A percentile compares a stretch with the other conserved stretches of the same genome.
Conservation (phyloP, 2,329 filamentous ascomycete genomes). For the Thelonectria discophora region DNA sequence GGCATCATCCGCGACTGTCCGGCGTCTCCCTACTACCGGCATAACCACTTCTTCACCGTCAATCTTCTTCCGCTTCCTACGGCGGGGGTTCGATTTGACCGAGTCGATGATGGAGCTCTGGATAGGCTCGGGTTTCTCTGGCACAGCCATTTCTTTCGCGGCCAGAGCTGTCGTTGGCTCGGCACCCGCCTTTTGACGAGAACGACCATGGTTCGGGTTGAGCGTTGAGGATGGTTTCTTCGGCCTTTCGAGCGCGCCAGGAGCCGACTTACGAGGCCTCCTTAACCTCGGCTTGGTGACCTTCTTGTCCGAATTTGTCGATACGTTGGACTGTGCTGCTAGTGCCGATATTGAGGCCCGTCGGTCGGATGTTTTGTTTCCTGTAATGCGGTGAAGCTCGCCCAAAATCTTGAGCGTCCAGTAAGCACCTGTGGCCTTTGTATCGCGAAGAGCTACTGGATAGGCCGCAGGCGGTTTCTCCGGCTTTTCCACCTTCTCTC, state of each 20-base stretch:
- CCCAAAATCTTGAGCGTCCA: conserved; percentile 54
- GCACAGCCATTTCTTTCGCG: conserved; percentile 11
- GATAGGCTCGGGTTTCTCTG: conserved; percentile 14
- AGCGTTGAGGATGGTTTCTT: conserved; percentile 46
- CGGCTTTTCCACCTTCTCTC: conserved; percentile 42
- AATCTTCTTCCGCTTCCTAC: conserved; percentile 58
- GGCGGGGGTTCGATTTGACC: conserved; percentile 59
- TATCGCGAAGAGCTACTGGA: conserved; percentile 56
- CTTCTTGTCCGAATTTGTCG: conserved; percentile 22
- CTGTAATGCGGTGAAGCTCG: conserved; percentile 50
- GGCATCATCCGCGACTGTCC: conserved; percentile 13
- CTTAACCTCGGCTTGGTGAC: conserved; percentile 41
- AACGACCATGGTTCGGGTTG: conserved; percentile 50
- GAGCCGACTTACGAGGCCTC: conserved; percentile 53
- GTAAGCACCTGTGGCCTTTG: conserved; percentile 56
- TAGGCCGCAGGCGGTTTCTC: conserved; percentile 49
- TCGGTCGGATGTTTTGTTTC: conserved; percentile 30
- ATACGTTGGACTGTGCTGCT: conserved; percentile 10
- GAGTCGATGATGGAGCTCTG: conserved; percentile 59
- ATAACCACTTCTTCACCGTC: conserved; percentile 49
- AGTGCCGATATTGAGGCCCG: conserved; percentile 31
- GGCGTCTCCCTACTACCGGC: conserved; percentile 36
- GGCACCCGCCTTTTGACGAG: conserved; percentile 36
- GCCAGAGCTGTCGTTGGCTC: not conserved
- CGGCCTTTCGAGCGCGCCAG: conserved; percentile 45